Conservation (phyloP, 208 protist genomes). For the Plasmodiophora brassicae region DNA sequence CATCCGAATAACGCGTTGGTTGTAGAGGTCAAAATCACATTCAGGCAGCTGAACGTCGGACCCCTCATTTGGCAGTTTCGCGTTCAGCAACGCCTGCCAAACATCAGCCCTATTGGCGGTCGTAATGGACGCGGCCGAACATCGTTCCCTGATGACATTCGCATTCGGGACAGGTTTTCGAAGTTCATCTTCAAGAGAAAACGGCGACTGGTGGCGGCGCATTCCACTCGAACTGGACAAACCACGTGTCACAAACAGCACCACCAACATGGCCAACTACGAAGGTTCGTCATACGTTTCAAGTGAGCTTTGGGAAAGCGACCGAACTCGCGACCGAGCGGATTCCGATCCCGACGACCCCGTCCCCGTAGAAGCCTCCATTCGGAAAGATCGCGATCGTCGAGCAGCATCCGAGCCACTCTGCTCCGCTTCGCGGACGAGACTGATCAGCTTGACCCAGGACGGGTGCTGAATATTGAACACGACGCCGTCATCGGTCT, state of each 20-base stretch:
- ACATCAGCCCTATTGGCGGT: neutral
- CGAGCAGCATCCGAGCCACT: too few species aligned
- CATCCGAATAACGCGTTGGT: constrained; percentile 24
- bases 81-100: neutral
- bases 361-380: too few species aligned
- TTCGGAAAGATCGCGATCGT: too few species aligned
- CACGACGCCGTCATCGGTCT: neutral
- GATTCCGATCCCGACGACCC: too few species aligned
- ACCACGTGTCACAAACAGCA: too few species aligned
- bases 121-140: neutral
- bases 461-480: neutral
- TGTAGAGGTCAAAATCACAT: constrained; percentile 5
- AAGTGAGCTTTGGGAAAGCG: too few species aligned
- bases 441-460: neutral
- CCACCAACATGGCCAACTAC: too few species aligned
- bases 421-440: neutral
- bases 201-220: too few species aligned
- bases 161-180: neutral
- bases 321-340: too few species aligned
- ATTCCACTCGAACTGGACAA: too few species aligned
- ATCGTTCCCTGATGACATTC: neutral
- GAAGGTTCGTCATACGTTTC: too few species aligned
- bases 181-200: neutral
- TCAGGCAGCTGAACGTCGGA: neutral
- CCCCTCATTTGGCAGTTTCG: neutral